phyloP scores from a whole-genome alignment of 208 protist genomes.

The Perkinsela sp. region DNA sequence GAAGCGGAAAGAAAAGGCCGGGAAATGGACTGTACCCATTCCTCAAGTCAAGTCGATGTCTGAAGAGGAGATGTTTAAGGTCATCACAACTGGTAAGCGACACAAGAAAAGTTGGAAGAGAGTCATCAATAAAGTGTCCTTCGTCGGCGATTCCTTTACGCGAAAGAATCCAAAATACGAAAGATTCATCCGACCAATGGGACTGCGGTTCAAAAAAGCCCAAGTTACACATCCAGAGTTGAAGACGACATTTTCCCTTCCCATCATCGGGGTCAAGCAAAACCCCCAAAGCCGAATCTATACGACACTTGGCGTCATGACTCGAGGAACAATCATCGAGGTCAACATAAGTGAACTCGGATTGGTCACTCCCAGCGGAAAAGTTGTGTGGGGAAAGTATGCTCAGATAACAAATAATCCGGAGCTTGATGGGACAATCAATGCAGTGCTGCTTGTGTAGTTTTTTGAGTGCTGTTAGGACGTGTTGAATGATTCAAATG shows the following conservation, averaged over 20 bases:
- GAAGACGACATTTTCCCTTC: conserved; percentile 93
- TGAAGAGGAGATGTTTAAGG: conserved; percentile 97
- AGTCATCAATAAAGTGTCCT: conserved; percentile 97
- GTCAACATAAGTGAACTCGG: conserved; percentile 99
- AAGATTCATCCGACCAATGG: conserved; percentile 97
- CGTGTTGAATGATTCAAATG: not conserved
- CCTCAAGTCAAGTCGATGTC: conserved; percentile 89
- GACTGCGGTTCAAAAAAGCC: conserved; percentile 90
- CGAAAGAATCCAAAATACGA: conserved; percentile 99
- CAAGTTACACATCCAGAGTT: conserved; percentile 99
- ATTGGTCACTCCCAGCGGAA: conserved; percentile 93
- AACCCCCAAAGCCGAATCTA: conserved; percentile 94
- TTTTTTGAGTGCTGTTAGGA: no score
- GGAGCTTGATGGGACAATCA: conserved; percentile 99
- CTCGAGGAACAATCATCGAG: conserved; percentile 98
- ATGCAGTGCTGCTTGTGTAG: conserved; percentile 97
- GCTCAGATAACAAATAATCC: conserved; percentile 99
- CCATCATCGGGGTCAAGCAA: conserved; percentile 98
- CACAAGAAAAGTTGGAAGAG: conserved; percentile 96
- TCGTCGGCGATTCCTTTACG: conserved; percentile 96
- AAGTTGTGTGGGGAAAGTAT: conserved; percentile 93
- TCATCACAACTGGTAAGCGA: conserved; percentile 74
- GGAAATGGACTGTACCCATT: conserved; percentile 98
- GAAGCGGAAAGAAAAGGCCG: conserved; percentile 99
- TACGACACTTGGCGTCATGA: conserved; percentile 98